Evolutionary conservation across 441 rosid genomes (phyloP), one percentile per base, ranked within the genome.

Genomic region (Theobroma grandiflorum): DNA sequence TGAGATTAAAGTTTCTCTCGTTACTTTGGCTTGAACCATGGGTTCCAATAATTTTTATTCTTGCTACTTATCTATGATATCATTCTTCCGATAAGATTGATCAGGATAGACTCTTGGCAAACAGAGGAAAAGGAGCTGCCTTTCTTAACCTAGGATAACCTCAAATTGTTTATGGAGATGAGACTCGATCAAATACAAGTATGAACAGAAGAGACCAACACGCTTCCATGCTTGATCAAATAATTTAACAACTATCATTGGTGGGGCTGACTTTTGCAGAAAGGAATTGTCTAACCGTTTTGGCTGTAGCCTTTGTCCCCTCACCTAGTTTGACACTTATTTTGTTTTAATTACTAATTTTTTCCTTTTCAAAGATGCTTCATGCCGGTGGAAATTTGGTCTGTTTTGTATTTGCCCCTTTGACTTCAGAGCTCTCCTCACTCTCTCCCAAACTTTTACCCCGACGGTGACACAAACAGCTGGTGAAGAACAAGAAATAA

Each of bases 301-400:
- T 6, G 26, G 15, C 18, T 4, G 0, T 49, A 4, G 20, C 40
- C 42, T 22, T 26, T 26, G 31, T 26, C 14, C 50, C 50, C 12
- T 40, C 72, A 10, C 5, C 2, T 61, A 1, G 65, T 22, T 38
- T 47, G 4, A 47, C 38, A 70, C 20, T 11, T 14, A 22, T 45
- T 2, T 15, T 49, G 37, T n/a, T 22, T 70, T 47, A 47, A 45
- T 47, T 70, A 47, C n/a, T 16, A 35, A 6, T n/a, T 10, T 22
- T 74, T 11, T 15, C 49, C 16, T 33, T 75, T 43, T 31, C 40
- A 43, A 38, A 14, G 57, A 42, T 43, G 58, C 57, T 74, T 74
- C 31, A 26, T 26, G 78, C 31, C 57, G 68, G 57, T 74, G 68
- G 78, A 74, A 22, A 61, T 22, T 74, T 58, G 22, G 67, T 40